A percentile compares a stretch with the other conserved stretches of the same genome.
phyloP scores from a whole-genome alignment of 768 basidiomycete species.

The Auriculariales sp. region DNA sequence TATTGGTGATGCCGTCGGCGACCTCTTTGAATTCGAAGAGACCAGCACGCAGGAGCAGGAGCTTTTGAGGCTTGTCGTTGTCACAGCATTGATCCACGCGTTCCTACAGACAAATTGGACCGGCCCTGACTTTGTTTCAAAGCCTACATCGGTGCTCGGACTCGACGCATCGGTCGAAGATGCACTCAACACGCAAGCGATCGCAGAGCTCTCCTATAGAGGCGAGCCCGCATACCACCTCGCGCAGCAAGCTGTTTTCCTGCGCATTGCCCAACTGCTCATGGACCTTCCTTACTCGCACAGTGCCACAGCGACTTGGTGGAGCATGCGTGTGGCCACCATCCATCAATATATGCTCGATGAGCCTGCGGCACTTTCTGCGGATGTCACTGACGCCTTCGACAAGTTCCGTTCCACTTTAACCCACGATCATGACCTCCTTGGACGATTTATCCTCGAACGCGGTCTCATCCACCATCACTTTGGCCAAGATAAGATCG shows the following conservation, averaged over 20 bases:
- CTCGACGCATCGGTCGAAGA: conserved; percentile 20
- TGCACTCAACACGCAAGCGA: conserved; percentile 45
- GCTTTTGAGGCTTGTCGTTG: conserved; percentile 44
- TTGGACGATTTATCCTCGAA: conserved; percentile 57
- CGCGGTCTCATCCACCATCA: conserved; percentile 66
- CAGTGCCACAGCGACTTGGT: conserved; percentile 50
- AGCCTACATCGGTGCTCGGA: conserved; percentile 14
- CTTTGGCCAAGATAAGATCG: conserved; percentile 60
- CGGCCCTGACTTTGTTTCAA: conserved; percentile 58
- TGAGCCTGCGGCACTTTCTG: conserved; percentile 54
- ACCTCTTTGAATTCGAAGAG: background rate
- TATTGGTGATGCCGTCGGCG: background rate
- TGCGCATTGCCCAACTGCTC: conserved; percentile 63
- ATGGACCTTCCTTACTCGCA: conserved; percentile 35
- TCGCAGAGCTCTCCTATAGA: conserved; percentile 62
- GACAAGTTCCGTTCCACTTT: conserved; percentile 23
- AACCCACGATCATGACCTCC: conserved; percentile 23
- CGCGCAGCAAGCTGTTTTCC: conserved; percentile 46
- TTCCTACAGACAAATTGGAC: conserved; percentile 96
- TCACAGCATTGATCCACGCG: conserved; percentile 69
- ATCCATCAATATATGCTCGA: conserved; percentile 64
- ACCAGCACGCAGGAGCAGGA: conserved; percentile 26
- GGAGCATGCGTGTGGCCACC: conserved; percentile 61
- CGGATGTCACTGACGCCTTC: conserved; percentile 16
- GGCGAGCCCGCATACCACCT: conserved; percentile 98